Conservation (phyloP, 164 flowering plant species). For the Umbellularia californica region DNA sequence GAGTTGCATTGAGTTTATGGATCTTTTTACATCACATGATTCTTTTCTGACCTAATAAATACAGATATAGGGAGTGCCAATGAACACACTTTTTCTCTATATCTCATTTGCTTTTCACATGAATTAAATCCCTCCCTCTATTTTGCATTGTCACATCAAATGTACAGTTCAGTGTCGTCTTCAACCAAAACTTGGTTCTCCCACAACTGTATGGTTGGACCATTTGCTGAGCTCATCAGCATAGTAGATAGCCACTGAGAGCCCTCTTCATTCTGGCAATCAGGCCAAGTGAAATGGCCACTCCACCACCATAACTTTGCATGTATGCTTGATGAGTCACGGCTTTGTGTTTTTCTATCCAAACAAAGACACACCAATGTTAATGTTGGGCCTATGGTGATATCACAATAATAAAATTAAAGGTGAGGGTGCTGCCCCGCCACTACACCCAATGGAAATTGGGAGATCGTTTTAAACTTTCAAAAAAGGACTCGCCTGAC, state of each 20-base stretch:
- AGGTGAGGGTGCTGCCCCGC: background rate
- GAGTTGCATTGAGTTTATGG: background rate
- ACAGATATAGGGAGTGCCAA: background rate
- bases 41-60: background rate
- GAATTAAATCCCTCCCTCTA: too few relatives aligned
- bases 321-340: slow-evolving; percentile 1
- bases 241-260: background rate
- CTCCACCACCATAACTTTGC: background rate
- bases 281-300: background rate
- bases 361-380: background rate
- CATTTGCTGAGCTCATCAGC: background rate
- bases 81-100: background rate
- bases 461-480: background rate
- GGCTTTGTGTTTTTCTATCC: background rate
- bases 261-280: background rate
- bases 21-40: background rate
- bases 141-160: background rate
- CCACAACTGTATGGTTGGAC: background rate
- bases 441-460: background rate
- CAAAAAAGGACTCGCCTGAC: background rate
- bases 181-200: background rate
- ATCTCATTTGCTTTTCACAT: background rate
- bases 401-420: background rate
- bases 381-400: background rate
- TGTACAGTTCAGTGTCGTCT: background rate